Base-by-base conservation (phyloP, 2,329 filamentous ascomycete species). In the Ciborinia camelliae region DNA sequence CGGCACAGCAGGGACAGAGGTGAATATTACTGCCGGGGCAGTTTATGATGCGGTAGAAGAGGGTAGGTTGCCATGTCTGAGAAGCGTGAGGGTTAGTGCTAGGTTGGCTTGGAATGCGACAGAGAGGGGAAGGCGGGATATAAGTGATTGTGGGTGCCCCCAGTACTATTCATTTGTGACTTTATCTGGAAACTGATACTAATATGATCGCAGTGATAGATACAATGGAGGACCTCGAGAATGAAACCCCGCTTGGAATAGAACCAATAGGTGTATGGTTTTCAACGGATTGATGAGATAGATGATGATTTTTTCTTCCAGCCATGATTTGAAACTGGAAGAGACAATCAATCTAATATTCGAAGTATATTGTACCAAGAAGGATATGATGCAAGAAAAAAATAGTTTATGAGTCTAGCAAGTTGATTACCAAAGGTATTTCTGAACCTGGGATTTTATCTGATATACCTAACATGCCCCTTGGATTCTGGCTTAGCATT, bases 91-190 rank as follows among this genome's bases (percentile, higher is more conserved):
- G 54, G 73, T 72, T 23, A 75, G 71, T 67, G 64, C 64, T 5
- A 71, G 73, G 18, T 54, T 76, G 20, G 73, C 71, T 8, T 76
- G 74, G 74, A 67, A 65, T 10, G 70, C 73, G 12, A 73, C 70
- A 9, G 62, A 67, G 58, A 60, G 63, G 30, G 65, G 65, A 15
- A 71, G 66, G 26, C 39, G 55, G 12, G 71, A 73, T 69, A 68
- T 68, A 5, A 65, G 37, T 18, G 72, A 74, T 66, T 65, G 62
- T 63, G 43, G 59, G 62, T 63, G 8, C 12, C 32, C 9, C 37
- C 5, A 20, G 28, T 54, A 2, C 18, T 30, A 28, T 47, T 58
- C 10, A 26, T 28, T 15, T 3, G 5, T 8, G 9, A 58, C 4
- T 26, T 14, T 28, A 4, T 10, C 1, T 55, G n/a, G 23, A 26